Conservation (phyloP, 2,329 filamentous ascomycete species). For the Nannizziopsis barbatae region DNA sequence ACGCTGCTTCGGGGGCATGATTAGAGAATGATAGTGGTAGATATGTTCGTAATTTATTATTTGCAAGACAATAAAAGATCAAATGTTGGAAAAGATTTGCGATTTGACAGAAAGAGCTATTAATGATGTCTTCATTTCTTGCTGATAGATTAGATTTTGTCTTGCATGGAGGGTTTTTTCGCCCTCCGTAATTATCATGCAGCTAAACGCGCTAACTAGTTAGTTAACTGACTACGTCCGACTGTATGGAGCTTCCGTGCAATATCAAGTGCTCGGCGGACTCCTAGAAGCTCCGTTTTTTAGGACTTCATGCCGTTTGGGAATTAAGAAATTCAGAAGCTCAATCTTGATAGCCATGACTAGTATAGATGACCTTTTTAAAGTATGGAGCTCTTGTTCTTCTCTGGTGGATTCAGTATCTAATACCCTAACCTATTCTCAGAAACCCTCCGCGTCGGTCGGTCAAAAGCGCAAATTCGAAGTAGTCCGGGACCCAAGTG, state of each 20-base stretch:
- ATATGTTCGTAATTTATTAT: neutral
- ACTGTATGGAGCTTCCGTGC: no score
- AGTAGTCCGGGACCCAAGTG: slow-evolving; percentile 42
- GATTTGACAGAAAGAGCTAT: no score
- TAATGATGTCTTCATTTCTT: no score
- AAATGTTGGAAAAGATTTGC: slow-evolving; percentile 2
- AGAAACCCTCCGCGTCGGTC: slow-evolving; percentile 40
- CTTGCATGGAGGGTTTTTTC: no score
- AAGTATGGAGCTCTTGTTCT: slow-evolving; percentile 22
- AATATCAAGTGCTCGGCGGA: neutral
- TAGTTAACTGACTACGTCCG: neutral
- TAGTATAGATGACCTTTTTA: slow-evolving; percentile 53
- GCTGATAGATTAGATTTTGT: no score
- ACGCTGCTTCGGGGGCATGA: slow-evolving; percentile 55
- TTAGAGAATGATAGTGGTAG: slow-evolving; percentile 14
- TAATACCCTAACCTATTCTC: slow-evolving; percentile 15
- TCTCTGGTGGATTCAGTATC: neutral
- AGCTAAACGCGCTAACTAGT: neutral
- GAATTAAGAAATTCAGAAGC: neutral
- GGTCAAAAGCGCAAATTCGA: slow-evolving; percentile 50
- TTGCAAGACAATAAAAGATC: slow-evolving; percentile 7
- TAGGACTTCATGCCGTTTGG: neutral
- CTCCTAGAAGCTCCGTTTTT: neutral
- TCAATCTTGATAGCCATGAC: slow-evolving; percentile 35
- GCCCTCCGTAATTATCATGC: neutral